Percentiles rank a stretch among this genome's conserved stretches.
Conservation (phyloP, 2,329 filamentous ascomycete species). For the Thelonectria rubi region DNA sequence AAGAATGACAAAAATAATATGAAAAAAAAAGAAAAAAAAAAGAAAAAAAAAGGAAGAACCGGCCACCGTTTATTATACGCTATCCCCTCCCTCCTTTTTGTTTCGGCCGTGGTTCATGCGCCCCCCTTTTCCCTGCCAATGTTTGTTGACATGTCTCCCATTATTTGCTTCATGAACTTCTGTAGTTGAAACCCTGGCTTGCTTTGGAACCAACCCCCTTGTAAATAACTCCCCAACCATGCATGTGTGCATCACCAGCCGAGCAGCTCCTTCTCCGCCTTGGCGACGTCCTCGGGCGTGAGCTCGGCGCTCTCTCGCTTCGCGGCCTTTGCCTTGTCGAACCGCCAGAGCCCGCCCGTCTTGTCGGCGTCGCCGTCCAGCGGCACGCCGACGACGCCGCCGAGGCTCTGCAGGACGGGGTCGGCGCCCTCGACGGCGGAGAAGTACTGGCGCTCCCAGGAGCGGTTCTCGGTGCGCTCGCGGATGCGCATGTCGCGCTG, state of each 20-base stretch:
- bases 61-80: slow-evolving; percentile 32
- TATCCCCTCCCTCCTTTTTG: slow-evolving; percentile 25
- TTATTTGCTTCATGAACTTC: slow-evolving; percentile 25
- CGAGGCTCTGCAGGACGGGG: slow-evolving; percentile 55
- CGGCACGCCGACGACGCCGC: slow-evolving; percentile 56
- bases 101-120: slow-evolving; percentile 5
- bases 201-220: background rate
- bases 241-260: slow-evolving; percentile 46
- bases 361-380: slow-evolving; percentile 65
- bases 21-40: slow-evolving; percentile 24
- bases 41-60: slow-evolving; percentile 26
- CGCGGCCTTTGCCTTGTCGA: slow-evolving; percentile 58
- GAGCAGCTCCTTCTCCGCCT: slow-evolving; percentile 57
- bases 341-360: slow-evolving; percentile 69
- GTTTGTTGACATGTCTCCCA: slow-evolving; percentile 8
- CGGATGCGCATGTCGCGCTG: slow-evolving; percentile 78
- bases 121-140: background rate
- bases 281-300: slow-evolving; percentile 51
- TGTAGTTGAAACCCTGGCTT: slow-evolving; percentile 5
- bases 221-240: no score
- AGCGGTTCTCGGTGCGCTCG: slow-evolving; percentile 77
- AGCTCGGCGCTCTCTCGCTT: slow-evolving; percentile 50
- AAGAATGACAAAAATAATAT: background rate
- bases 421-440: slow-evolving; percentile 59
- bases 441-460: slow-evolving; percentile 91